These are phyloP conservation scores for Nemania bipapillata DNA, from an alignment of 2,329 filamentous ascomycete genomes.

Conservation along the genomic window DNA sequence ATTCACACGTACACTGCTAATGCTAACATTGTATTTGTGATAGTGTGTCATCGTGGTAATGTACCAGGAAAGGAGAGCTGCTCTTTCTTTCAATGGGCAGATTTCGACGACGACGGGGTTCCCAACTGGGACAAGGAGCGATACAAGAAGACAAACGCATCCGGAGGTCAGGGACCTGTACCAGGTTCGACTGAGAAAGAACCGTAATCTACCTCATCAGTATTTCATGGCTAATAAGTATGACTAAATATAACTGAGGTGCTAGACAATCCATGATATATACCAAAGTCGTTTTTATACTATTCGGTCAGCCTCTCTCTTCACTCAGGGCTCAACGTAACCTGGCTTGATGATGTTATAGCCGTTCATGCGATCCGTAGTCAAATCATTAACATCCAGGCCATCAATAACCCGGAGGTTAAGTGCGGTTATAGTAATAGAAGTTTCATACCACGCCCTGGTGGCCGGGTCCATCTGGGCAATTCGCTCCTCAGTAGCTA, in stretches of 20 bases:
- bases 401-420: slow-evolving; percentile 44
- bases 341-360: slow-evolving; percentile 45
- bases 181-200: not conserved
- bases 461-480: slow-evolving; percentile 49
- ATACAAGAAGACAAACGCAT: slow-evolving; percentile 41
- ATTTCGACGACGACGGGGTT: slow-evolving; percentile 86
- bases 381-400: slow-evolving; percentile 43
- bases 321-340: slow-evolving; percentile 53
- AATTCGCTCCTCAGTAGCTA: slow-evolving; percentile 53
- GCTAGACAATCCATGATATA: not conserved
- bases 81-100: slow-evolving; percentile 84
- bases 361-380: slow-evolving; percentile 26
- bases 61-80: slow-evolving; percentile 76
- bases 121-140: slow-evolving; percentile 68
- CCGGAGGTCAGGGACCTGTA: not conserved
- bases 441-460: slow-evolving; percentile 35
- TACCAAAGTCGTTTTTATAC: not conserved
- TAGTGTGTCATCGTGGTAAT: slow-evolving; percentile 80
- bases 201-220: not conserved
- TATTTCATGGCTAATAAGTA: not conserved
- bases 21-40: slow-evolving; percentile 15
- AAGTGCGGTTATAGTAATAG: slow-evolving; percentile 44
- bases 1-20: not conserved
- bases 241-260: slow-evolving; percentile 9
- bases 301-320: not conserved